Evolutionary conservation across 305 asterid species (phyloP), one percentile per base, ranked within the genome.

Genomic region (Petunia hybrid): DNA sequence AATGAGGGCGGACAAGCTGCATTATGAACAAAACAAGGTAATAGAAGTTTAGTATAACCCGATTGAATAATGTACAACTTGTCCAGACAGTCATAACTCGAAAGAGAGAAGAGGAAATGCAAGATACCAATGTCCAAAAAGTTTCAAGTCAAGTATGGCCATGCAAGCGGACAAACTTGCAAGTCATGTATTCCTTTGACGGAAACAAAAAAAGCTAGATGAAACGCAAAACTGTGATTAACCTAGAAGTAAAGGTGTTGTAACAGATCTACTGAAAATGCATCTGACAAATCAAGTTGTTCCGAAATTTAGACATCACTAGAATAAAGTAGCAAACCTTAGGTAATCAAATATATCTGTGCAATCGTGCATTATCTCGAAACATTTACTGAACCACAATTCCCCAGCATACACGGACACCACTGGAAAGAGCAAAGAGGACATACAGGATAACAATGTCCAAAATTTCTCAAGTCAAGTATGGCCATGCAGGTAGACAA

Each of bases 321-420:
- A 73, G 46, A 73, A 73, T 73, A 83, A 86, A 86, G 83, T 79
- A 14, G 38, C 90, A 81, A 82, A 95, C 99, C 99, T 94, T 77
- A 95, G 81, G 84, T 95, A 95, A 87, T 95, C 99, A 89, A 95
- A 92, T 80, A 95, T 88, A 78, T 95, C 98, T 2, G 99, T 95
- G 97, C 99, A 95, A 88, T 22, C 31, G 31, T 22, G 31, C 31
- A 22, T 22, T 94, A 94, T 95, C 99, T 92, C 99, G 98, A 95
- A 75, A 95, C 99, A 74, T 95, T 94, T 80, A 88, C 90, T 36
- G 98, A 92, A 80, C 98, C 98, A 63, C 94, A 95, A 84, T 94
- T 95, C 83, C 98, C 95, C 42, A 94, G 84, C 98, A 95, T 10
- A 48, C 3, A 71, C 42, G 39, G 39, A n/a, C 61, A 71, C 43